Base-by-base conservation (phyloP, 2,329 filamentous ascomycete species). In the Chaetomiaceae sp. region DNA sequence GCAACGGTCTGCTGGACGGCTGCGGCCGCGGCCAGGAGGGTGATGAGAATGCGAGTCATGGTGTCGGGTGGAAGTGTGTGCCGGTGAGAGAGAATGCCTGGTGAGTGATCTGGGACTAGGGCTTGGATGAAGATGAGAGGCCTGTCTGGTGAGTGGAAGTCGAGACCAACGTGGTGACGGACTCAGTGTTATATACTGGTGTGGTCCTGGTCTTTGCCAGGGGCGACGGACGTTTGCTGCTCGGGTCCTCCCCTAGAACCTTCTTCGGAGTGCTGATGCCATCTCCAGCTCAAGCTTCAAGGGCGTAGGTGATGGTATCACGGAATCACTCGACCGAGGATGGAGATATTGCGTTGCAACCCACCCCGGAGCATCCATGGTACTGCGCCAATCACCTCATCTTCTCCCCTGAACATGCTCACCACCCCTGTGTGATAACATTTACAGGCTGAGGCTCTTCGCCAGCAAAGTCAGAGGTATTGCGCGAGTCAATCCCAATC, bases 11-110 rank as follows among this genome's bases (percentile, higher is more conserved):
- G 46, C 45, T 61, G 58, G 38, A 63, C 20, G 23, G 59, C 59
- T 14, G 59, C 51, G 33, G 51, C 53, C 45, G 60, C 56, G 33
- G 59, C 59, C 34, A 62, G 47, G 43, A 60, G 54, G 37, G 57
- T 59, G 53, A 60, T 31, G 33, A 61, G 42, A 36, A 59, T 51
- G 42, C 59, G 60, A 46, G 59, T 61, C 60, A 62, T 62, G n/a
- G 27, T 59, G 56, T 36, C 14, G 25, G 29, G 14, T 45, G 46
- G 39, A 25, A 11, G 4, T n/a, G 29, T 46, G 2, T 14, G 15
- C 19, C 15, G 46, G 33, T 19, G 29, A 20, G 23, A 25, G 19
- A 34, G 15, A 20, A 5, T 23, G 8, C 23, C 14, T 25, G 15
- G 8, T 5, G 12, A 8, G 9, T 38, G 36, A 20, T 25, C n/a